Conservation (phyloP, 2,329 filamentous ascomycete species). For the Bipolaris bicolor region DNA sequence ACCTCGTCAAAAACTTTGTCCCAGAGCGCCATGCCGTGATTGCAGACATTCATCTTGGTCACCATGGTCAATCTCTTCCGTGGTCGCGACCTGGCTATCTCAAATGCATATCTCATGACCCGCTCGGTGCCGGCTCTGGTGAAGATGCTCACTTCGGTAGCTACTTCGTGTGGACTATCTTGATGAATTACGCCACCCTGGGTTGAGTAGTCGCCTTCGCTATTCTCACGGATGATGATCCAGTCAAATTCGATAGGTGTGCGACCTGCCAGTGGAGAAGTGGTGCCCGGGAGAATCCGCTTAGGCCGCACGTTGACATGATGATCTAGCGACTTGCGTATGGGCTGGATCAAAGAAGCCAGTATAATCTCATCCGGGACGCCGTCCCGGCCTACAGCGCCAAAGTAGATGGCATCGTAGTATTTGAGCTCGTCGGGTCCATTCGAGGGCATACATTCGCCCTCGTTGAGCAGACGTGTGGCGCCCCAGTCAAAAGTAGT, state of each 20-base stretch:
- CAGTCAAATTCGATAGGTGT: neutral
- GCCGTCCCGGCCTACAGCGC: neutral
- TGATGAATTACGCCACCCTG: too few species aligned
- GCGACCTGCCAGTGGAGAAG: neutral
- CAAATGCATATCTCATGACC: too few species aligned
- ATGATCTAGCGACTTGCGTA: neutral
- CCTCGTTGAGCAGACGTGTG: neutral
- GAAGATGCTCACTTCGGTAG: too few species aligned
- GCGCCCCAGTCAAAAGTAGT: neutral
- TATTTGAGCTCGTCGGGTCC: neutral
- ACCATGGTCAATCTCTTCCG: too few species aligned
- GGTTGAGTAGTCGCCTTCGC: neutral
- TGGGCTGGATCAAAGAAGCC: neutral
- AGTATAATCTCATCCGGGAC: neutral
- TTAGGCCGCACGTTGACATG: neutral
- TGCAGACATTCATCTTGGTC: too few species aligned
- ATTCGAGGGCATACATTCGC: neutral
- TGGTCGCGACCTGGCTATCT: too few species aligned
- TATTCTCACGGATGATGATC: neutral
- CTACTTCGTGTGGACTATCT: too few species aligned
- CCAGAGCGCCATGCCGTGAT: slow-evolving; percentile 53
- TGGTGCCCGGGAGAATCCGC: neutral
- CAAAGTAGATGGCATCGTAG: neutral
- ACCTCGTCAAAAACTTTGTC: slow-evolving; percentile 56
- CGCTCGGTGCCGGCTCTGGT: too few species aligned